Evolutionary conservation across 2,329 filamentous ascomycete genomes (phyloP).

Genomic region (Reticulascus tulasneorum): DNA sequence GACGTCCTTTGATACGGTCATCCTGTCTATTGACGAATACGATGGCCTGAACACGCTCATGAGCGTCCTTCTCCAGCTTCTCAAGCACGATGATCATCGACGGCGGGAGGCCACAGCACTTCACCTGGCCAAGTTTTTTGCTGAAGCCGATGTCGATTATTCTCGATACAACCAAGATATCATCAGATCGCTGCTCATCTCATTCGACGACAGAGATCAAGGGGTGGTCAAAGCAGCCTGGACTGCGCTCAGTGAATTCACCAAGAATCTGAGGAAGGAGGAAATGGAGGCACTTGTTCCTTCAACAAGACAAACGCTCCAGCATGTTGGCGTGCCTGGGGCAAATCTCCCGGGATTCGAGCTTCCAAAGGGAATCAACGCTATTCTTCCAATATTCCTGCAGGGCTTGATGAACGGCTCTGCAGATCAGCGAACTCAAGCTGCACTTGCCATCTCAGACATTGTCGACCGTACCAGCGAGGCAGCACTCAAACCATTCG

Average conservation of each 20-base stretch:
- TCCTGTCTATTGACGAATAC: constrained; percentile 90
- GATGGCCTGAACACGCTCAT: constrained; percentile 95
- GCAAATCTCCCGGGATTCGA: constrained; percentile 82
- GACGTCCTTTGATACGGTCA: constrained; percentile 79
- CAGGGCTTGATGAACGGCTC: constrained; percentile 98
- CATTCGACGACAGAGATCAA: constrained; percentile 81
- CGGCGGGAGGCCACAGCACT: constrained; percentile 73
- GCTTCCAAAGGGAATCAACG: constrained; percentile 94
- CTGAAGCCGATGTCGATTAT: constrained; percentile 76
- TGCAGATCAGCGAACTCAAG: constrained; percentile 83
- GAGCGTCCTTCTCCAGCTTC: constrained; percentile 82
- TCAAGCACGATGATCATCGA: constrained; percentile 90
- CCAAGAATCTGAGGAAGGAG: constrained; percentile 87
- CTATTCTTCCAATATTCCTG: constrained; percentile 92
- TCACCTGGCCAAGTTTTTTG: constrained; percentile 85
- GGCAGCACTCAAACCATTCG: constrained; percentile 85
- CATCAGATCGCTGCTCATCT: constrained; percentile 82
- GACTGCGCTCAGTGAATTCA: constrained; percentile 81
- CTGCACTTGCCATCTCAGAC: constrained; percentile 91
- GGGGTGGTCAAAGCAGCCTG: constrained; percentile 87
- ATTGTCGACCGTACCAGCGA: constrained; percentile 90
- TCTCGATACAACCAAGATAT: constrained; percentile 95
- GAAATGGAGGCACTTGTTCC: constrained; percentile 93
- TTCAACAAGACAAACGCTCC: constrained; percentile 80
- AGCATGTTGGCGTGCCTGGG: constrained; percentile 84